A percentile compares a stretch with the other conserved stretches of the same genome.
Evolutionary conservation across 305 asterid genomes (phyloP).

Genomic region (Solanum hybrid): DNA sequence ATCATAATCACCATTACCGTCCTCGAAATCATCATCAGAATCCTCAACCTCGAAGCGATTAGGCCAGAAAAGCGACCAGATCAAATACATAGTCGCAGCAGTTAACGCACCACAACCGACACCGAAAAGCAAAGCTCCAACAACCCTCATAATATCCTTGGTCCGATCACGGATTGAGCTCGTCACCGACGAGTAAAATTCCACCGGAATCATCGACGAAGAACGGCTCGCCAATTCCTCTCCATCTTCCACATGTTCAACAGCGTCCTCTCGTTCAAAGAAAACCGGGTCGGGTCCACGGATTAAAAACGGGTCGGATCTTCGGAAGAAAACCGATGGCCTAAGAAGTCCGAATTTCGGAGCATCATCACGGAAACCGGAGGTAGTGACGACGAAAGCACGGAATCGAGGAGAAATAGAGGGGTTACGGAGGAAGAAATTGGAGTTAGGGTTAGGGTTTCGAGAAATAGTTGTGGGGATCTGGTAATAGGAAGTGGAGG

Average conservation of each 20-base stretch:
- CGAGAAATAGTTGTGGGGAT: conserved; percentile 22
- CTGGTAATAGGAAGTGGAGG: conserved; percentile 24
- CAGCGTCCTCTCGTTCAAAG: neutral
- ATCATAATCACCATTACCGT: conserved; percentile 14
- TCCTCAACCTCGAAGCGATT: conserved; percentile 32
- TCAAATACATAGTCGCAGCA: conserved; percentile 41
- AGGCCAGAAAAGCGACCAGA: conserved; percentile 45
- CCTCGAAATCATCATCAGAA: conserved; percentile 3
- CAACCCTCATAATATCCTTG: conserved; percentile 52
- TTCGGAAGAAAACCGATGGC: neutral
- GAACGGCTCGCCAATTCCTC: neutral
- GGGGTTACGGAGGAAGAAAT: conserved; percentile 11
- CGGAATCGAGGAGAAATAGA: conserved; percentile 6
- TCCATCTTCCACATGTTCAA: neutral
- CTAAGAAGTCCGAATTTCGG: neutral
- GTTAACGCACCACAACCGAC: conserved; percentile 54
- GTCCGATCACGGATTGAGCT: conserved; percentile 47
- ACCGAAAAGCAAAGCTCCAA: conserved; percentile 55
- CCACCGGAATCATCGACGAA: conserved; percentile 18
- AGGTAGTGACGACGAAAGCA: neutral
- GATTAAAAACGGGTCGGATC: neutral
- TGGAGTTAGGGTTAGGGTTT: conserved; percentile 32
- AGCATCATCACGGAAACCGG: neutral
- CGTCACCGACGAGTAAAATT: conserved; percentile 28
- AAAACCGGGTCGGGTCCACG: neutral